These are phyloP conservation scores for Diaporthe caulivora DNA, from an alignment of 2,329 filamentous ascomycete genomes.

Conservation along the genomic window DNA sequence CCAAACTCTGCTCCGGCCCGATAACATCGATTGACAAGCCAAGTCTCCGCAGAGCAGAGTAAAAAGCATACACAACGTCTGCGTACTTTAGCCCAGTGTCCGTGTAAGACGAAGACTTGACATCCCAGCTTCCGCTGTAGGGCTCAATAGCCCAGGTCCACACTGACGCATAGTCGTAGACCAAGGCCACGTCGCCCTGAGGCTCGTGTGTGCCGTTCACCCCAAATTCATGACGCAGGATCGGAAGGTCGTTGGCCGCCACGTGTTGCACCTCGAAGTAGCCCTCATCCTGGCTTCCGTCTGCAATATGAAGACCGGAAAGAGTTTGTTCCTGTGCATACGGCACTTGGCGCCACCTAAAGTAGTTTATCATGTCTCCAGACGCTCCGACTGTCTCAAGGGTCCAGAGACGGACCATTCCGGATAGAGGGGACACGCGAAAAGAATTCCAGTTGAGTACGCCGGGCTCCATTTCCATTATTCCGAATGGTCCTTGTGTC, in stretches of 20 bases:
- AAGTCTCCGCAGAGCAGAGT: slow-evolving; percentile 42
- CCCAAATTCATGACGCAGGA: slow-evolving; percentile 25
- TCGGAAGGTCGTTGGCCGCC: slow-evolving; percentile 40
- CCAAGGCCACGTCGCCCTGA: slow-evolving; percentile 41
- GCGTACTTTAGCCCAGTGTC: slow-evolving; percentile 39
- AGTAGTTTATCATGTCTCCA: slow-evolving; percentile 43
- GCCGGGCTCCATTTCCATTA: slow-evolving; percentile 46
- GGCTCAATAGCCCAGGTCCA: slow-evolving; percentile 44
- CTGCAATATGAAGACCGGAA: slow-evolving; percentile 42
- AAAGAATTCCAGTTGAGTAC: slow-evolving; percentile 44
- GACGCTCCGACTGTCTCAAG: slow-evolving; percentile 42
- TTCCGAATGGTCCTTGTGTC: slow-evolving; percentile 40
- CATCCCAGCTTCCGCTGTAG: slow-evolving; percentile 43
- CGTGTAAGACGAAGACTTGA: slow-evolving; percentile 39
- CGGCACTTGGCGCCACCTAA: slow-evolving; percentile 44
- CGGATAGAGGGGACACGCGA: slow-evolving; percentile 41
- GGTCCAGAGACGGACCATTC: slow-evolving; percentile 44
- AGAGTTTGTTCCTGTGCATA: slow-evolving; percentile 45
- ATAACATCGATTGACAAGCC: slow-evolving; percentile 44
- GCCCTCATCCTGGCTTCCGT: slow-evolving; percentile 41
- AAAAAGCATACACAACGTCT: slow-evolving; percentile 42
- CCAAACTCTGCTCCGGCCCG: slow-evolving; percentile 40
- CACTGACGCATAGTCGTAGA: slow-evolving; percentile 43
- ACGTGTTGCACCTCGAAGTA: slow-evolving; percentile 39
- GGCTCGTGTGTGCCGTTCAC: slow-evolving; percentile 31